Base-by-base conservation (phyloP, 768 basidiomycete species). In the Hygrocybe coccinea region DNA sequence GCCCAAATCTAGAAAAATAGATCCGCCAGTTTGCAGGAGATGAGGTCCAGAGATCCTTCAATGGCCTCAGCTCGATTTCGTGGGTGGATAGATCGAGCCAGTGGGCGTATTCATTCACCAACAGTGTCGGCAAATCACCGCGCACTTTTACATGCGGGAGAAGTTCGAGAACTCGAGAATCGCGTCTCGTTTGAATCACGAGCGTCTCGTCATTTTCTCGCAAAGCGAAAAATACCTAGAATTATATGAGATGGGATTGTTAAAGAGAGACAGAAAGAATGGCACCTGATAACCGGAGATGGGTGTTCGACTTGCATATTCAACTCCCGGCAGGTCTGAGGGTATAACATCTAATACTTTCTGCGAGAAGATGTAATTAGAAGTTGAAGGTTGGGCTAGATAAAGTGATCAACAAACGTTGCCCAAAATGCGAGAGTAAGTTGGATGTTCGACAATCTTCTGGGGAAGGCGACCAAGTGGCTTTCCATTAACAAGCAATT, bases 401-500 rank as follows among this genome's bases (percentile, higher is more conserved):
- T n/a, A n/a, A 44, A 41, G 24, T 17, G 19, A 46, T 12, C 7
- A 43, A 60, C 67, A 35, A 59, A 75, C 76, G 55, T 67, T 37
- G 29, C 68, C 66, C 41, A 81, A 71, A n/a, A 78, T 54, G 6
- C 67, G 62, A 12, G 43, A 44, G 54, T 76, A 80, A 2, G 66
- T 60, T 1, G 66, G 29, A 59, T 79, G 69, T 0, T 22, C 46
- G 1, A 62, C 39, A 25, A 79, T 74, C 0, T 58, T 55, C 7
- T 39, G 25, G 0, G 79, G 75, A 12, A 80, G 68, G 21, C 67
- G 69, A 15, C 74, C 72, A 8, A 75, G 54, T 1, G 71, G 67
- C 54, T 69, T 69, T 6, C 78, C 79, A 10, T 74, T 62, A 9
- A 81, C 66, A 15, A 79, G 65, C 1, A 81, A 62, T 21, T 60